Conservation (phyloP, 495 filamentous ascomycete species). For the Xylaria intraflava region DNA sequence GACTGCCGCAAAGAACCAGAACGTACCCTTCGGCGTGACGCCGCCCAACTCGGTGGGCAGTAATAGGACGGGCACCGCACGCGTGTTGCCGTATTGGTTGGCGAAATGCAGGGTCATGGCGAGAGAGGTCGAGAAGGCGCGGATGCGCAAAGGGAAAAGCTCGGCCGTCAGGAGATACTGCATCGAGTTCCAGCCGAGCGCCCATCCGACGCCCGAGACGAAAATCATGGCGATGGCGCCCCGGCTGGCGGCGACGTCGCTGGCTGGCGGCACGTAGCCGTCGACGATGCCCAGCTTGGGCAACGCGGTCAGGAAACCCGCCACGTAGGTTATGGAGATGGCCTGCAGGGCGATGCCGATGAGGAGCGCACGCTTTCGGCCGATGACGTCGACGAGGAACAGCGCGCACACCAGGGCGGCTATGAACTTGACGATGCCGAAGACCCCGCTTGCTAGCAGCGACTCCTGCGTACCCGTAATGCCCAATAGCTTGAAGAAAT, state of each 20-base stretch:
- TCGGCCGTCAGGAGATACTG: conserved; percentile 72
- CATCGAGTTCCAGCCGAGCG: conserved; percentile 68
- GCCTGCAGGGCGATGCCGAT: conserved; percentile 58
- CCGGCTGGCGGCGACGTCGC: conserved; percentile 33
- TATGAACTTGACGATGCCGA: conserved; percentile 62
- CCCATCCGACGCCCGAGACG: conserved; percentile 61
- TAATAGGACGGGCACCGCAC: conserved; percentile 52
- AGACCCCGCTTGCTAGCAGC: conserved; percentile 61
- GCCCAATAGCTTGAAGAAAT: conserved; percentile 61
- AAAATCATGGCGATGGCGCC: conserved; percentile 63
- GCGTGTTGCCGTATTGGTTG: conserved; percentile 66
- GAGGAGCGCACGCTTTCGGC: conserved; percentile 61
- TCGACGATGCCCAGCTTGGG: conserved; percentile 37
- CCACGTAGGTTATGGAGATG: conserved; percentile 62
- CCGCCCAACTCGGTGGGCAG: conserved; percentile 37
- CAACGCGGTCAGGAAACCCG: conserved; percentile 54
- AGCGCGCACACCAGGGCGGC: conserved; percentile 58
- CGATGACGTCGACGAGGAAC: conserved; percentile 69
- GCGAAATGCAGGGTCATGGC: conserved; percentile 59
- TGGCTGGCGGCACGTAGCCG: conserved; percentile 21
- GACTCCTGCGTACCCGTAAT: conserved; percentile 54
- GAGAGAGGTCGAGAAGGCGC: conserved; percentile 44
- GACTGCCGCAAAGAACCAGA: conserved; percentile 61
- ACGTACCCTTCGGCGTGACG: conserved; percentile 46
- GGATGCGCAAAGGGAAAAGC: conserved; percentile 59